Base-by-base conservation (phyloP, 805 yeast species). In the Wickerhamiella slavikovae region DNA sequence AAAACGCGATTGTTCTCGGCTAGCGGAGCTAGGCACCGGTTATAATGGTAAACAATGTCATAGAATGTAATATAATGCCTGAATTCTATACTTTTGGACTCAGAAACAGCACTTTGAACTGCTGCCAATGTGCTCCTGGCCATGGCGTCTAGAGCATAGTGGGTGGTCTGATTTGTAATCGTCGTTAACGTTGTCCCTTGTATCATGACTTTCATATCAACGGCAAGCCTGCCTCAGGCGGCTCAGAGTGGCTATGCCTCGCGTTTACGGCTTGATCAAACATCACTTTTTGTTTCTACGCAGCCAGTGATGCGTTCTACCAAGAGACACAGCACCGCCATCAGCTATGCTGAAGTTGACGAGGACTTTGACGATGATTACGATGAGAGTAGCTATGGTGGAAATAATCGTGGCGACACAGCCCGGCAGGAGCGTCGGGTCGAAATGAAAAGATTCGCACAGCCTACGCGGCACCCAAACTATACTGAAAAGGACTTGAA, bases 271-370 rank as follows among this genome's bases (percentile, higher is more conserved):
- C 71, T 73, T 37, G 74, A 71, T 20, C 69, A 72, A 33, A 77
- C 80, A 20, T 69, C 91, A 2, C 53, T 83, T 19, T 66, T 72
- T 40, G 62, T 74, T 22, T 65, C 79, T 2, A 74, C 80, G 1
- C 71, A 75, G 15, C 77, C 79, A 2, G 68, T 82, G n/a, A 39
- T 43, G 3, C 64, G 95, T 38, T 64, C 73, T 18, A 71, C 80
- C 20, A 80, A 79, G 48, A 60, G 93, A 41, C 71, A 78, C 8
- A 56, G 67, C 25, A 36, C 44, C 3, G 36, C 34, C 12, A 64
- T 64, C 22, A 78, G 76, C 47, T 82, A 82, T 45, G 89, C 93
- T 0, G 94, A 80, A 47, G 62, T 68, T 35, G 93, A 78, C 37
- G 68, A 66, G 29, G 71, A 71, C 38, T 63, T 64, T 35, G 66